Evolutionary conservation across 352 stramenopile species (phyloP).

Genomic region (Phytopythium boreale): DNA sequence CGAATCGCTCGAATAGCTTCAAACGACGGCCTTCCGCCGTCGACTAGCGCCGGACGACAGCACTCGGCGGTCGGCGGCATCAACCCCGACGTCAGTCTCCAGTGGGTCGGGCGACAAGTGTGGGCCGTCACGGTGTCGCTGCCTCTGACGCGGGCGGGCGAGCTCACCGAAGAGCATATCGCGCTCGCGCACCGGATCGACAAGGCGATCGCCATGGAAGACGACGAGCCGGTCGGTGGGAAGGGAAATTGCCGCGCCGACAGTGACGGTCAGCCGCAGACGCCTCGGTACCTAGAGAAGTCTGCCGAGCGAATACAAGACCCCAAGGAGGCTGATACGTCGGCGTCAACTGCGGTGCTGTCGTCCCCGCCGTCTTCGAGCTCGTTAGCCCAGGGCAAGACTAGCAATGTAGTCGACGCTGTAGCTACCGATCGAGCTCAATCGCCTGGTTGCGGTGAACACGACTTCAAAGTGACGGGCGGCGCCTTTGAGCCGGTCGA

Average conservation of each 20-base stretch:
- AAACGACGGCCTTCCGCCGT: neutral
- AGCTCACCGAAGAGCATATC: constrained; percentile 67
- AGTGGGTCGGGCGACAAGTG: constrained; percentile 71
- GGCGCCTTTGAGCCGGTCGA: constrained; percentile 2
- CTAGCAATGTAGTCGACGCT: neutral
- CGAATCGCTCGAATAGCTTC: constrained; percentile 42
- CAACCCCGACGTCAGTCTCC: constrained; percentile 72
- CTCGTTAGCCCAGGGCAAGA: neutral
- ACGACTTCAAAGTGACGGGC: neutral
- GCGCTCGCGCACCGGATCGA: constrained; percentile 60
- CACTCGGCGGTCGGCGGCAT: constrained; percentile 16
- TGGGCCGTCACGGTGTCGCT: constrained; percentile 71
- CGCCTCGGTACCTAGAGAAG: neutral
- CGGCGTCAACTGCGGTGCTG: neutral
- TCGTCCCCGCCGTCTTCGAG: neutral
- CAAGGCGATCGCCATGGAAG: constrained; percentile 39
- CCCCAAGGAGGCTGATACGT: neutral
- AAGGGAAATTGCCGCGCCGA: too few species aligned
- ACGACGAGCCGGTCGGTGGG: neutral
- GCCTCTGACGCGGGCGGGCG: constrained; percentile 47
- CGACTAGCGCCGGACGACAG: neutral
- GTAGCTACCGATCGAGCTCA: neutral
- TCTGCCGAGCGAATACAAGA: neutral
- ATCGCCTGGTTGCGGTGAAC: neutral
- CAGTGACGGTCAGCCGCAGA: neutral